A percentile compares a stretch with the other conserved stretches of the same genome.
Conservation (phyloP, 1,139 yeast species). For the Arxiozyma telluris region DNA sequence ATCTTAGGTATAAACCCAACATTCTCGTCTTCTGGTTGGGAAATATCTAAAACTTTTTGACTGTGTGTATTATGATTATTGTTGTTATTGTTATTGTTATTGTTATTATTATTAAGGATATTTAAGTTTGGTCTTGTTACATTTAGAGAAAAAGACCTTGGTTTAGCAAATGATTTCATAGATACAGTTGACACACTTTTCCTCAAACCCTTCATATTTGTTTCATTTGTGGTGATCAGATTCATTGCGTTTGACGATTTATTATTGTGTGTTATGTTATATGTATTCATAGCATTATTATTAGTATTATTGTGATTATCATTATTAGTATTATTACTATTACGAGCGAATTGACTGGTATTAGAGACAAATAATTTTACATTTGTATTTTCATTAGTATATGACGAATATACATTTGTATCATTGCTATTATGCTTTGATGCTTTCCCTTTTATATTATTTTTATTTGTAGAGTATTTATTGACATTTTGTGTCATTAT, state of each 20-base stretch:
- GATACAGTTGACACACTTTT: conserved; percentile 1
- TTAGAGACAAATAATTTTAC: neutral
- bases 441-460: neutral
- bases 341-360: neutral
- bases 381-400: neutral
- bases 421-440: neutral
- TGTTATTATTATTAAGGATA: neutral
- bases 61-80: too few species aligned
- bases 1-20: conserved; percentile 31
- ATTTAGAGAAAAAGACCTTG: conserved; percentile 27
- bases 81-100: neutral
- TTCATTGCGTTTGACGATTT: neutral
- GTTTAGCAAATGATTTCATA: conserved; percentile 15
- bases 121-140: conserved; percentile 14
- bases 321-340: neutral
- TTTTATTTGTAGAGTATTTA: neutral
- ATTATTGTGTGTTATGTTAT: neutral
- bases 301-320: neutral
- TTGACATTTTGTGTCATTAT: neutral
- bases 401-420: neutral
- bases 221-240: neutral
- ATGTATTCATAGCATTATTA: too few species aligned
- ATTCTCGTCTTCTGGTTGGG: conserved; percentile 26
- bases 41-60: neutral
- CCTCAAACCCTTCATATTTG: neutral